phyloP scores from a whole-genome alignment of 2,329 filamentous ascomycete species.

The Rhinocladiella similis region DNA sequence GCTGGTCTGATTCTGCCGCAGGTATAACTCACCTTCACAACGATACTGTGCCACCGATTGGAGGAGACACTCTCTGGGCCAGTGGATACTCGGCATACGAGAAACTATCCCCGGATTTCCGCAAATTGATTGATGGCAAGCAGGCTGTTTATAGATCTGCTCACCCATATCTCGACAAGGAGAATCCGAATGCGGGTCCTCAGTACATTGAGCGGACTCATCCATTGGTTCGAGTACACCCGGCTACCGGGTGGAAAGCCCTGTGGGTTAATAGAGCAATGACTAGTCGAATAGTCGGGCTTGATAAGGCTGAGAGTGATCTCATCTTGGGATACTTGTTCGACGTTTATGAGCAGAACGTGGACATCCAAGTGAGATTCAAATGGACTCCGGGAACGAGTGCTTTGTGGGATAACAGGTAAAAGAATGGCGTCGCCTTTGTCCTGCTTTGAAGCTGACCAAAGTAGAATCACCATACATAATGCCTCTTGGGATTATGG shows the following conservation, averaged over 20 bases:
- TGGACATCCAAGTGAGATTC: slow-evolving; percentile 30
- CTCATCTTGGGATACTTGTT: slow-evolving; percentile 35
- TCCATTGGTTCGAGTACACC: slow-evolving; percentile 58
- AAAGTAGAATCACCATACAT: slow-evolving; percentile 60
- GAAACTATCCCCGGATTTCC: too few species aligned
- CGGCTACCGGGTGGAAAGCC: slow-evolving; percentile 32
- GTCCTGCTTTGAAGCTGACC: slow-evolving; percentile 56
- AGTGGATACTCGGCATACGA: too few species aligned
- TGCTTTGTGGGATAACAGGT: slow-evolving; percentile 30
- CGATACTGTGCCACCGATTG: slow-evolving; percentile 47
- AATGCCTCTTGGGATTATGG: slow-evolving; percentile 37
- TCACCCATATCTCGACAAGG: slow-evolving; percentile 54
- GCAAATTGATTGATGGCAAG: slow-evolving; percentile 34
- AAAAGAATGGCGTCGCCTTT: slow-evolving; percentile 59
- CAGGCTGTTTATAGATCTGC: slow-evolving; percentile 43
- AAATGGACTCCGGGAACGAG: slow-evolving; percentile 28
- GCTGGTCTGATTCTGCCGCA: too few species aligned
- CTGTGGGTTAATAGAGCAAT: slow-evolving; percentile 30
- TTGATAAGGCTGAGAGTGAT: slow-evolving; percentile 29
- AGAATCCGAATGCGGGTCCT: slow-evolving; percentile 52
- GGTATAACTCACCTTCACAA: slow-evolving; percentile 37
- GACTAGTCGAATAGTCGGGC: slow-evolving; percentile 29
- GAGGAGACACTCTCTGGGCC: slow-evolving; percentile 45
- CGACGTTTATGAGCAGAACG: slow-evolving; percentile 36
- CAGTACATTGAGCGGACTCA: slow-evolving; percentile 40